Evolutionary conservation across 805 yeast species (phyloP).

Genomic region (Naumovozyma dairenensis): DNA sequence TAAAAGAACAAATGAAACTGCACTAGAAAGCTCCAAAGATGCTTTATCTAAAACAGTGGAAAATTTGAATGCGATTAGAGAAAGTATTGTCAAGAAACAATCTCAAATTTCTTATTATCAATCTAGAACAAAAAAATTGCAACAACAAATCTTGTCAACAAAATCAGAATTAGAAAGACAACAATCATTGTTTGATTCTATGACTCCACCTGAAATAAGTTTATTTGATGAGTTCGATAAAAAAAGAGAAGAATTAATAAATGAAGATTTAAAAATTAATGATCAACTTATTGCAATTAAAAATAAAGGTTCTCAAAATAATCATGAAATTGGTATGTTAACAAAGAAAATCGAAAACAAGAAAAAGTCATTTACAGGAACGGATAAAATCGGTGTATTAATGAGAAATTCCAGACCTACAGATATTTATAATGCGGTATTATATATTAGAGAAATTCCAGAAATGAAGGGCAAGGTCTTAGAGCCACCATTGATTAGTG

Average conservation of each 20-base stretch:
- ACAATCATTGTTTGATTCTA: constrained; percentile 3
- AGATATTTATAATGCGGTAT: constrained; percentile 28
- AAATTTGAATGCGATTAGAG: constrained; percentile 11
- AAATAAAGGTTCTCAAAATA: constrained; percentile 27
- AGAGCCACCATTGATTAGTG: constrained; percentile 67
- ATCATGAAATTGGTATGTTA: constrained; percentile 32
- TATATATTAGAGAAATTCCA: constrained; percentile 28
- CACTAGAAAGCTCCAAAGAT: constrained; percentile 1
- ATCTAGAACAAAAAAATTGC: constrained; percentile 14
- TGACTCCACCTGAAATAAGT: constrained; percentile 12
- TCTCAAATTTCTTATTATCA: constrained; percentile 15
- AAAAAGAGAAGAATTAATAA: constrained; percentile 20
- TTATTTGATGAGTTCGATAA: constrained; percentile 9
- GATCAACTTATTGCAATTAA: constrained; percentile 21
- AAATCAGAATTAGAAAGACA: constrained; percentile 6
- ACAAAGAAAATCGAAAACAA: constrained; percentile 28
- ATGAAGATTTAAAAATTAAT: constrained; percentile 10
- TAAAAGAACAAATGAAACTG: constrained; percentile 2
- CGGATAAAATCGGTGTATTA: constrained; percentile 44
- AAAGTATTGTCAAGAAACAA: constrained; percentile 11
- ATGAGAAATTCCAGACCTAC: constrained; percentile 26
- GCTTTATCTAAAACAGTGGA: constrained; percentile 5
- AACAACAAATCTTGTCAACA: constrained; percentile 9
- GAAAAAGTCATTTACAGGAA: constrained; percentile 33
- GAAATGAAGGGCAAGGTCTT: constrained; percentile 37